These are phyloP conservation scores for Fulvia fulva DNA, from an alignment of 2,329 filamentous ascomycete species.

Conservation along the genomic window DNA sequence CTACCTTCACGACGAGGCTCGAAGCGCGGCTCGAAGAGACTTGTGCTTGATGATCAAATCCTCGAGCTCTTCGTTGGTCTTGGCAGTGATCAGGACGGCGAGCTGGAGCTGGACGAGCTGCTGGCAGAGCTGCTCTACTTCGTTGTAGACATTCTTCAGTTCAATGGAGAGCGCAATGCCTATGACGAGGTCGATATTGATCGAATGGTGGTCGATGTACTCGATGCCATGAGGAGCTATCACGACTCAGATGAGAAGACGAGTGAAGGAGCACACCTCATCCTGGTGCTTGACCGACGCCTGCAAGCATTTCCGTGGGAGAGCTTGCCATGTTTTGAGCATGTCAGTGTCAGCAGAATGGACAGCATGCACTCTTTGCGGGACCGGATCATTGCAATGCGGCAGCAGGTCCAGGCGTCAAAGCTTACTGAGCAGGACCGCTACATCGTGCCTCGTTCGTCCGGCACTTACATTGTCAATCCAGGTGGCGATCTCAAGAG, in stretches of 20 bases:
- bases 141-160: constrained; percentile 91
- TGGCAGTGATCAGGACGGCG: constrained; percentile 65
- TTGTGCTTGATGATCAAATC: constrained; percentile 62
- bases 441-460: constrained; percentile 49
- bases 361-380: constrained; percentile 81
- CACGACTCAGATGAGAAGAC: constrained; percentile 50
- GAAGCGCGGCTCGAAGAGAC: constrained; percentile 47
- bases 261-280: constrained; percentile 59
- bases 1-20: constrained; percentile 72
- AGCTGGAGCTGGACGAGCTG: constrained; percentile 76
- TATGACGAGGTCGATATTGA: constrained; percentile 99
- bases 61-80: constrained; percentile 86
- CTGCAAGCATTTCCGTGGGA: constrained; percentile 95
- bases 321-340: constrained; percentile 79
- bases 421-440: constrained; percentile 8
- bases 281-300: constrained; percentile 86
- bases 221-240: constrained; percentile 78
- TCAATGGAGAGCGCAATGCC: constrained; percentile 91
- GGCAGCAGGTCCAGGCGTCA: constrained; percentile 21
- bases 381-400: constrained; percentile 63
- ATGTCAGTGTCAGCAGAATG: constrained; percentile 76
- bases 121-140: constrained; percentile 94
- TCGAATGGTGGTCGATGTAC: constrained; percentile 77
- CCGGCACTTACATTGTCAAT: constrained; percentile 80
- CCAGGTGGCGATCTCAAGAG: constrained; percentile 77